Evolutionary conservation across 2,329 filamentous ascomycete species (phyloP), one percentile per base, ranked within the genome.

Genomic region (Ophiostoma piceae): DNA sequence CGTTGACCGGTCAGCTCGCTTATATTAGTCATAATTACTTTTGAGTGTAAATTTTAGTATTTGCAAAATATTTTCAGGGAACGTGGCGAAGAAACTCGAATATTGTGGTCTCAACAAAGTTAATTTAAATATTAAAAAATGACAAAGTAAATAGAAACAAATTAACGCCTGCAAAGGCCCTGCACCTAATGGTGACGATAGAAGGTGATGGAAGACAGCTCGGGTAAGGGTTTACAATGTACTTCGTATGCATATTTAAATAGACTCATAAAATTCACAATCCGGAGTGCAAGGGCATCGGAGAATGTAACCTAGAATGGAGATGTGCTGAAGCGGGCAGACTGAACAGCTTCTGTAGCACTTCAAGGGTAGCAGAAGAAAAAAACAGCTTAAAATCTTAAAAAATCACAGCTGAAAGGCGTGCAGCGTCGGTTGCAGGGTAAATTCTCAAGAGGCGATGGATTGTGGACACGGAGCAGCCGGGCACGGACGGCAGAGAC

Each of bases 251-350:
- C 16, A 47, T 19, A 47, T 19, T 19, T 0, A 19, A 19, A 47
- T 47, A 47, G 6, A n/a, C 2, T 9, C 7, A 47, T 47, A 19
- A 16, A 43, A 43, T 16, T 5, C 16, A 43, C 41, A 19, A 14
- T 14, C 16, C 14, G 14, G 41, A 26, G 51, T 19, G 16, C 51
- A 12, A 57, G 51, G 22, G n/a, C 51, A 57, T 57, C 51, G 51
- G 51, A 26, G 22, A 57, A 57, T 57, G 51, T 26, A 57, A 57
- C 51, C 51, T 57, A 22, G 22, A 57, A 57, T 26, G 51, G 51
- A 57, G 51, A 29, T 57, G 51, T 26, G 2, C 22, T 57, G 51
- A 12, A 26, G n/a, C n/a, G 51, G 22, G 51, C 51, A 57, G 43
- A n/a, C 7, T n/a, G 43, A 47, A 47, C 19, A 16, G 43, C 19